A percentile compares a stretch with the other conserved stretches of the same genome.
phyloP scores from a whole-genome alignment of 2,329 filamentous ascomycete species.

The Elsinoe australis region DNA sequence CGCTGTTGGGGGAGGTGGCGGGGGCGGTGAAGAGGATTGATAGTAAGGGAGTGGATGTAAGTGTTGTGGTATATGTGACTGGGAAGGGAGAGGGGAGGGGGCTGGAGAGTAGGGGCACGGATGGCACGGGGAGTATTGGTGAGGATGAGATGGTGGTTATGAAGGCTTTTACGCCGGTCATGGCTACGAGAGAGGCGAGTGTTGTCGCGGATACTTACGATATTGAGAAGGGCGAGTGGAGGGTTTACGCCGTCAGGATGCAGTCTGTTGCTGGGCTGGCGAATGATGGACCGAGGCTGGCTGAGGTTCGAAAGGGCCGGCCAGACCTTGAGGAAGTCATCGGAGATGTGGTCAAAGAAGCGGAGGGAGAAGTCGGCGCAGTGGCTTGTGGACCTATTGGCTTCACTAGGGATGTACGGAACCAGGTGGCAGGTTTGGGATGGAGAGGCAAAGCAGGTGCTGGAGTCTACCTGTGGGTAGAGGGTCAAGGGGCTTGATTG shows the following conservation, averaged over 20 bases:
- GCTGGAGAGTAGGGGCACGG: slow-evolving; percentile 1
- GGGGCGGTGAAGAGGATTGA: slow-evolving; percentile 21
- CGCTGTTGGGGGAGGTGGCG: slow-evolving; percentile 22
- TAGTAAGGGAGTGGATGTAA: slow-evolving; percentile 21
- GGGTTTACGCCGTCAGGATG: not conserved
- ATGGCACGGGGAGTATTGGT: not conserved
- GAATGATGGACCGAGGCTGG: not conserved
- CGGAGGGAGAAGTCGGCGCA: slow-evolving; percentile 24
- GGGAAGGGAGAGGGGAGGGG: not conserved
- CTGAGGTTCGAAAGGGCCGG: slow-evolving; percentile 22
- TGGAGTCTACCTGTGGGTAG: slow-evolving; percentile 9
- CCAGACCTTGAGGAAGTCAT: slow-evolving; percentile 22
- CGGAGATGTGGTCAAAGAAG: slow-evolving; percentile 22
- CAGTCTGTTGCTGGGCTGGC: not conserved
- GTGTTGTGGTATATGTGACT: slow-evolving; percentile 24
- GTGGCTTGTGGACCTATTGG: slow-evolving; percentile 24
- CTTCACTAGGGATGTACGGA: slow-evolving; percentile 22
- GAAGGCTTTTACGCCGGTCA: slow-evolving; percentile 8
- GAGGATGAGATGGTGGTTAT: slow-evolving; percentile 6
- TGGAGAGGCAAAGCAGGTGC: slow-evolving; percentile 1
- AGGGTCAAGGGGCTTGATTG: slow-evolving; percentile 6
- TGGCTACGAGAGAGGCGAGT: slow-evolving; percentile 9
- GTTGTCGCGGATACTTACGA: slow-evolving; percentile 3
- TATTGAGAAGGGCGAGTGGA: slow-evolving; percentile 9
- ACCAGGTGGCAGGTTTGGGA: slow-evolving; percentile 18